Base-by-base conservation (phyloP, 176 grass and related monocot genomes). In the Cocos nucifera region DNA sequence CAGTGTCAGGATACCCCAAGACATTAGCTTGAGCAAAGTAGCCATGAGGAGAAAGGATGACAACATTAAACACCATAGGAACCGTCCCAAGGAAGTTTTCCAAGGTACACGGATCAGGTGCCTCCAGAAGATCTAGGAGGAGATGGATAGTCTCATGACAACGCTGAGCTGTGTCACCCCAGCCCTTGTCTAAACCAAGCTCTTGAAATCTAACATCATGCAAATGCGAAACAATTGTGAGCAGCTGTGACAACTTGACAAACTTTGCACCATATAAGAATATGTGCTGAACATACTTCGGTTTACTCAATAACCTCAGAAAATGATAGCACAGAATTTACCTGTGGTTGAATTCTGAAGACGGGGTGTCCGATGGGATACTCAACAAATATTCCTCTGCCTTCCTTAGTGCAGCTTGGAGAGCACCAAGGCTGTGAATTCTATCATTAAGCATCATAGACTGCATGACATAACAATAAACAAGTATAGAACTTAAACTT, bases 21-120 rank as follows among this genome's bases (percentile, higher is more conserved):
- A 98, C 94, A 86, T 98, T 98, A 62, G 94, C 84, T 70, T 98
- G 94, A 4, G 94, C 94, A 14, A 98, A 98, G 77, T 98, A 98
- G 22, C 94, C 94, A 16, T 98, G 94, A 0, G 94, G 94, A 22
- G 94, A 98, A 5, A 98, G 71, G 57, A 98, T 92, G 32, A 98
- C 94, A 66, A 98, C 84, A 63, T 98, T 98, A 59, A 98, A 98
- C 73, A 98, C 71, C 94, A 98, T 98, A 19, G 94, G 94, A 54
- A 98, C 85, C 51, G 82, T 98, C 19, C 87, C 74, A 22, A 98
- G 84, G 79, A 98, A 98, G 63, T 88, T 98, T 61, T 98, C 94
- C 26, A 98, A 81, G 15, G 94, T 93, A 48, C 71, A 75, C 4
- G 94, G 94, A 67, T 98, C 94, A 1, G 94, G 94, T 17, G 94